A percentile compares a stretch with the other conserved stretches of the same genome.
Conservation (phyloP, 371 early-diverging fungal species). For the Smittium culicis region DNA sequence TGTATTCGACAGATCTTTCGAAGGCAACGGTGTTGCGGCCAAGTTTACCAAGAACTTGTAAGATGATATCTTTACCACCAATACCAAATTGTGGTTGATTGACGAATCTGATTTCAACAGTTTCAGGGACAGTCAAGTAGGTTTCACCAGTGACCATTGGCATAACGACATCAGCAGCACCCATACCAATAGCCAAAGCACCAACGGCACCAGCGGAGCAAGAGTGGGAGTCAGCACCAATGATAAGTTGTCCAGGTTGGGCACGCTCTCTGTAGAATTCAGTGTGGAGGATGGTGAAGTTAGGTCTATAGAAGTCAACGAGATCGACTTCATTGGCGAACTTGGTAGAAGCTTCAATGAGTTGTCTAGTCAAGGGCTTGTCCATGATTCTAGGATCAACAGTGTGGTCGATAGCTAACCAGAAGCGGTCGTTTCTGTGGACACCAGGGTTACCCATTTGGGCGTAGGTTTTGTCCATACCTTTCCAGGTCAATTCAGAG, state of each 20-base stretch:
- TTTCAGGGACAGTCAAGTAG: conserved; percentile 68
- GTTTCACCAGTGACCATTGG: conserved; percentile 68
- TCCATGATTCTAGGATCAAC: conserved; percentile 61
- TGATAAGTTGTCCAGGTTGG: conserved; percentile 61
- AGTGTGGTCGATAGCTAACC: conserved; percentile 68
- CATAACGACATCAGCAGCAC: conserved; percentile 70
- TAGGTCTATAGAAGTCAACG: conserved; percentile 54
- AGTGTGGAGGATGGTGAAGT: conserved; percentile 64
- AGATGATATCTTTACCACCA: conserved; percentile 63
- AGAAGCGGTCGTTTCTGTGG: conserved; percentile 63
- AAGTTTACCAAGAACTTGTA: conserved; percentile 58
- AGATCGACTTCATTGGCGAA: conserved; percentile 58
- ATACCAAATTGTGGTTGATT: conserved; percentile 56
- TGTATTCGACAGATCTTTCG: conserved; percentile 64
- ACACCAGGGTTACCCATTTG: conserved; percentile 54
- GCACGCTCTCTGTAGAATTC: conserved; percentile 70
- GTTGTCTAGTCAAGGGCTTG: conserved; percentile 45
- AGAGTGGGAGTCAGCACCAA: conserved; percentile 69
- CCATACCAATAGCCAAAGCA: conserved; percentile 61
- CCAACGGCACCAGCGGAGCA: conserved; percentile 65
- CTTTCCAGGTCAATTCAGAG: conserved; percentile 67
- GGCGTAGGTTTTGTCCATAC: conserved; percentile 69
- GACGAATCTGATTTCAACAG: conserved; percentile 52
- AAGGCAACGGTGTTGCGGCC: conserved; percentile 68
- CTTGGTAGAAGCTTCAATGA: conserved; percentile 45